These are phyloP conservation scores for Aspergillus sergii DNA, from an alignment of 2,329 filamentous ascomycete genomes.

Conservation along the genomic window DNA sequence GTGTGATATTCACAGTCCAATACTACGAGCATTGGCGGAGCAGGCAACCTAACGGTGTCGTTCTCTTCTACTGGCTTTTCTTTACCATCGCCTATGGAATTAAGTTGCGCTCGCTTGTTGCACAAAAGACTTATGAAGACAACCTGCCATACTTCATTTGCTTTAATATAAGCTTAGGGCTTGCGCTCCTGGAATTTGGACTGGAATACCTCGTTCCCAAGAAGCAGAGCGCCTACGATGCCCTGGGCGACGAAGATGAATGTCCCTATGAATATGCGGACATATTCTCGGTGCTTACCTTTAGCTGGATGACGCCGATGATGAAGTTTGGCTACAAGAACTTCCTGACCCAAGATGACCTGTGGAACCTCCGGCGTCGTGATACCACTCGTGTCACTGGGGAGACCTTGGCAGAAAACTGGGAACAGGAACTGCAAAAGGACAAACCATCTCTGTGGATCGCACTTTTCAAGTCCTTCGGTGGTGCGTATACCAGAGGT, in stretches of 20 bases:
- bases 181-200: constrained; percentile 71
- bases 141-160: constrained; percentile 75
- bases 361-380: constrained; percentile 83
- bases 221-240: constrained; percentile 68
- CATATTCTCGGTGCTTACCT: constrained; percentile 89
- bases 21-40: constrained; percentile 84
- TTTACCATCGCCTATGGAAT: constrained; percentile 76
- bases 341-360: constrained; percentile 88
- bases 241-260: constrained; percentile 66
- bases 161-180: constrained; percentile 71
- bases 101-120: constrained; percentile 83
- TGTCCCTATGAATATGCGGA: constrained; percentile 85
- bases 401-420: constrained; percentile 69
- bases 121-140: constrained; percentile 70
- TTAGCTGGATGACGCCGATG: constrained; percentile 98
- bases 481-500: constrained; percentile 78
- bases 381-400: constrained; percentile 80
- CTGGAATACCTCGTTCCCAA: constrained; percentile 90
- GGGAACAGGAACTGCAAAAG: constrained; percentile 73
- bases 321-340: constrained; percentile 94
- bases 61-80: constrained; percentile 89
- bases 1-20: constrained; percentile 76
- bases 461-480: constrained; percentile 80
- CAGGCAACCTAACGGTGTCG: constrained; percentile 82
- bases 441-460: constrained; percentile 83